A percentile compares a stretch with the other conserved stretches of the same genome.
Conservation (phyloP, 441 rosid genomes). For the Pelargonium citronellum region DNA sequence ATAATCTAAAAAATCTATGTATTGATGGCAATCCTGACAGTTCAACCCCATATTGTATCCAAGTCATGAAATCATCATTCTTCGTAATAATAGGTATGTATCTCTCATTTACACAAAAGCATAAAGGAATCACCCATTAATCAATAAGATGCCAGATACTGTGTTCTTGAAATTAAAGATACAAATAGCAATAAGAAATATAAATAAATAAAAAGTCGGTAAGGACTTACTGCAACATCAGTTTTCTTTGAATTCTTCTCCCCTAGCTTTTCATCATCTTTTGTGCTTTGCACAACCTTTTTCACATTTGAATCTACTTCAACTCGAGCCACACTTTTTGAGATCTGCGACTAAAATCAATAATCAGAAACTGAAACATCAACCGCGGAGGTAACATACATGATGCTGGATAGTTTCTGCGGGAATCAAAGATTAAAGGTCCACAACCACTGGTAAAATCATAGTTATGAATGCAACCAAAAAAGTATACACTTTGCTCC, state of each 20-base stretch:
- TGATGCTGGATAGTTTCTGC: background rate
- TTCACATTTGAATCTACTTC: conserved; percentile 47
- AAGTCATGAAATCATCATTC: too few species aligned
- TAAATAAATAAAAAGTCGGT: background rate
- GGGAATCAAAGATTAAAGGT: background rate
- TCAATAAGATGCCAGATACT: background rate
- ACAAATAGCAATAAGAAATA: background rate
- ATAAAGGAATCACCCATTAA: background rate
- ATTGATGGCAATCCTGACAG: background rate
- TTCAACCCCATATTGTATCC: background rate
- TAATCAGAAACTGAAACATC: conserved; percentile 13
- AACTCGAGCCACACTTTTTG: conserved; percentile 32
- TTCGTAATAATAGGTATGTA: too few species aligned
- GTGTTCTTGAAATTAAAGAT: background rate
- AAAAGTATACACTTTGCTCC: background rate
- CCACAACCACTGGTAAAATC: background rate
- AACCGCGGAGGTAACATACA: background rate
- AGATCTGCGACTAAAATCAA: conserved; percentile 29
- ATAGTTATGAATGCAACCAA: background rate
- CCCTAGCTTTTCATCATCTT: conserved; percentile 40
- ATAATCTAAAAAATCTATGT: conserved; percentile 2
- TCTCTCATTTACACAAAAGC: too few species aligned
- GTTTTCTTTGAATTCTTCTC: conserved; percentile 36
- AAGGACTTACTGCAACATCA: conserved; percentile 43
- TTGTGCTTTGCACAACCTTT: conserved; percentile 33